Conservation (phyloP, 352 stramenopile species). For the Salisapilia sapeloensis region DNA sequence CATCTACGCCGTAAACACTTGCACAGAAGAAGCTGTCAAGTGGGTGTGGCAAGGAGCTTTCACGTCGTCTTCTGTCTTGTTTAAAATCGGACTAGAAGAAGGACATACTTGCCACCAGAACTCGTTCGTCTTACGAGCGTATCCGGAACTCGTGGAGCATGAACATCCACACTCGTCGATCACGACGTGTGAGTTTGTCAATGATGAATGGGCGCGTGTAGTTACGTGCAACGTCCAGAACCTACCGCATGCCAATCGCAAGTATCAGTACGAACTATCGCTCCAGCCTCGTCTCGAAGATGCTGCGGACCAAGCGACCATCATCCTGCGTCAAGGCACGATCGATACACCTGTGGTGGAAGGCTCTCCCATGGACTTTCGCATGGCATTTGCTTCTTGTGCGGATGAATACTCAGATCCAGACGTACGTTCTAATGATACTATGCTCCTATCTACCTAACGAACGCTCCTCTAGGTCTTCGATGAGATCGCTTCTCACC, state of each 20-base stretch:
- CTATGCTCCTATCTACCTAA: slow-evolving; percentile 1
- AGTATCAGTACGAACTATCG: slow-evolving; percentile 45
- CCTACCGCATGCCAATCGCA: slow-evolving; percentile 21
- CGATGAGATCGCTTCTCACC: slow-evolving; percentile 29
- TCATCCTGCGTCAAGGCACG: slow-evolving; percentile 12
- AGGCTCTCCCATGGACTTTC: slow-evolving; percentile 35
- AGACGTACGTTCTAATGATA: slow-evolving; percentile 9
- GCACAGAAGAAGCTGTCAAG: slow-evolving; percentile 22
- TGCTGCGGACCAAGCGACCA: slow-evolving; percentile 2
- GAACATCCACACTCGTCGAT: slow-evolving; percentile 35
- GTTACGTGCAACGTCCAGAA: slow-evolving; percentile 26
- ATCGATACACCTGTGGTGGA: slow-evolving; percentile 30
- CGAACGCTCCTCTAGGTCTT: slow-evolving; percentile 30
- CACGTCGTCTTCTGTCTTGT: slow-evolving; percentile 39
- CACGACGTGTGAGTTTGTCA: slow-evolving; percentile 11
- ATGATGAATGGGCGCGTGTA: slow-evolving; percentile 17
- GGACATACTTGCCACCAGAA: slow-evolving; percentile 23
- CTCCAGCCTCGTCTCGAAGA: slow-evolving; percentile 10
- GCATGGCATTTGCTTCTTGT: slow-evolving; percentile 66
- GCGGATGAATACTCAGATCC: slow-evolving; percentile 68
- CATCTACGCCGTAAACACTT: too few relatives aligned
- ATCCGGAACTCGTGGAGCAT: slow-evolving; percentile 14
- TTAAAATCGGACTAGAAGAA: slow-evolving; percentile 47
- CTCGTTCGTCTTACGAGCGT: slow-evolving; percentile 39
- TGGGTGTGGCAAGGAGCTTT: slow-evolving; percentile 65